A percentile compares a stretch with the other conserved stretches of the same genome.
These are phyloP conservation scores for Aspergillus texensis DNA, from an alignment of 2,329 filamentous ascomycete genomes.

Conservation along the genomic window DNA sequence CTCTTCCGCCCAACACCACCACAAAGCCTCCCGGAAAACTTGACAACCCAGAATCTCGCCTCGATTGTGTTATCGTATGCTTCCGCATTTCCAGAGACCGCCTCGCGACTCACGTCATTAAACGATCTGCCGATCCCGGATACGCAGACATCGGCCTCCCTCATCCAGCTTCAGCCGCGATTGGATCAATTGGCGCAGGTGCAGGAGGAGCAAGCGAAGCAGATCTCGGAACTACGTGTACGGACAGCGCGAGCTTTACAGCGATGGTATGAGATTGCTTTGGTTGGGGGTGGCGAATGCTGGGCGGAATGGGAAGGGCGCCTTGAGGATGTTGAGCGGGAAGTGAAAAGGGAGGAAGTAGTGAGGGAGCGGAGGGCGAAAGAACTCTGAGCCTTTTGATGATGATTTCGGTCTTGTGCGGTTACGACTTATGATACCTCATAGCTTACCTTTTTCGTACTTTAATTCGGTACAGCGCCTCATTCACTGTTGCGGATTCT, in stretches of 20 bases:
- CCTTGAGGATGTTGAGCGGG: conserved; percentile 66
- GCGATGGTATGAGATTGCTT: conserved; percentile 72
- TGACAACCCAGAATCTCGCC: conserved; percentile 40
- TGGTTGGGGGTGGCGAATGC: conserved; percentile 68
- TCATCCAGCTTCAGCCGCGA: conserved; percentile 48
- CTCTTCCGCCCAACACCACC: conserved; percentile 42
- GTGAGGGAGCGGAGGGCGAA: conserved; percentile 57
- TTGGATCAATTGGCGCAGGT: conserved; percentile 38
- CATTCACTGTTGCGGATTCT: not conserved
- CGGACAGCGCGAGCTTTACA: conserved; percentile 57
- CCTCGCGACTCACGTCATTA: conserved; percentile 51
- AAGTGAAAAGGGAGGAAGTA: conserved; percentile 65
- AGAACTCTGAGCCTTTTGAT: conserved; percentile 29
- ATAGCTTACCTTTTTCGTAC: conserved; percentile 1
- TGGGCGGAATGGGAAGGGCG: conserved; percentile 73
- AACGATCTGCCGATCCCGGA: conserved; percentile 51
- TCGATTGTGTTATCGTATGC: conserved; percentile 50
- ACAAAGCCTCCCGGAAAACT: conserved; percentile 36
- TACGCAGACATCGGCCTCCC: conserved; percentile 42
- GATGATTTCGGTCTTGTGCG: not conserved
- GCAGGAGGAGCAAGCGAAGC: conserved; percentile 43
- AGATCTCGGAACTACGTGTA: conserved; percentile 45
- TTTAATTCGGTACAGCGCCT: not conserved
- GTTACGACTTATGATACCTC: conserved; percentile 16
- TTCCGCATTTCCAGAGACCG: conserved; percentile 50